Evolutionary conservation across 2,329 filamentous ascomycete species (phyloP), one percentile per base, ranked within the genome.

Genomic region (Stagonosporopsis chrysanthemi): DNA sequence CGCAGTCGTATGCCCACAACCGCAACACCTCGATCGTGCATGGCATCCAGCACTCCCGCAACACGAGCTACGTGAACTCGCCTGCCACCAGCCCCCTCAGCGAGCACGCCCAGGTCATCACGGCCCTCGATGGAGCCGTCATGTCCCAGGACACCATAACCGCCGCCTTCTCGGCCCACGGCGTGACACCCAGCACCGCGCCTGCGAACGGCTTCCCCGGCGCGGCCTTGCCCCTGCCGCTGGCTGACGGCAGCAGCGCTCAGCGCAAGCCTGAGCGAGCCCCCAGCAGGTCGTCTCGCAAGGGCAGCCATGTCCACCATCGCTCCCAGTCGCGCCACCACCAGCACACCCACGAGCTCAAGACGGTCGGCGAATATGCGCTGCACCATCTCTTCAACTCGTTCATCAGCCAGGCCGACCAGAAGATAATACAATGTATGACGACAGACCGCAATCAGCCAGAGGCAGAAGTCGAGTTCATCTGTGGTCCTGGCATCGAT

Each of bases 321-420:
- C 88, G 92, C 69, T 94, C 90, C 33, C 85, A 84, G 64, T 85
- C 83, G 35, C 77, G 83, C 57, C 88, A 88, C 47, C 84, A 86
- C 52, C 86, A 89, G 68, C 80, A 83, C 50, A 82, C 88, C 66
- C 86, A 86, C 50, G 91, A 96, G 62, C 86, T 90, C 63, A 96
- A 94, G 77, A 97, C 93, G 0, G 93, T 97, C n/a, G 93, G 92
- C 52, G 95, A 99, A 81, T 98, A 97, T 84, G 95, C 95, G 19
- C 82, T 99, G 59, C 94, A 98, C 77, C 94, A 98, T 67, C 82
- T 99, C 40, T 97, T 98, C 78, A 98, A 95, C 64, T 92, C 93
- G 84, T 99, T 99, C 78, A 95, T 98, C 71, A 90, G 90, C 15
- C 91, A 96, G 74, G 95, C 95, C n/a, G 95, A 99, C 75, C 91